Base-by-base conservation (phyloP, 805 yeast genomes). In the Hanseniaspora guilliermondii region DNA sequence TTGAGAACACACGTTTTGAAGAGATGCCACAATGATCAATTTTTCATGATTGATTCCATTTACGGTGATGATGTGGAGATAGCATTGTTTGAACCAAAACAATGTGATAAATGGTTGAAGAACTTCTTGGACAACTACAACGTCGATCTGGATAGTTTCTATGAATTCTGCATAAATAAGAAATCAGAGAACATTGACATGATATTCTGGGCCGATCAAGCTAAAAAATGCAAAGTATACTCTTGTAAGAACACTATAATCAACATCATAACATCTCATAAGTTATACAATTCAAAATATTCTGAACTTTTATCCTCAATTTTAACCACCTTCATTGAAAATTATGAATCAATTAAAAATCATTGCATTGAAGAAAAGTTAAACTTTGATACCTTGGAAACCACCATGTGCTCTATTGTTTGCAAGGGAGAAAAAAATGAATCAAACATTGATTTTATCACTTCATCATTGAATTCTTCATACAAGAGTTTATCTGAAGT, bases 131-230 rank as follows among this genome's bases (percentile, higher is more conserved):
- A 71, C 8, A 79, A 76, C 55, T 72, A 76, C 53, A 67, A 71
- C 21, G 65, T 80, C 58, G 88, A 82, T 59, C 67, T 68, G 35
- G 65, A 69, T 25, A 79, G 77, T 60, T 65, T 79, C 56, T 64
- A 73, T 53, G 56, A 68, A 58, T 65, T 75, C 30, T 61, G 76
- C 4, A 70, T 73, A 42, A 71, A 70, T 25, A 81, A 82, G 63
- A 77, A 75, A 60, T 79, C 76, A 42, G 83, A 82, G 16, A 75
- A 77, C 55, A 68, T 83, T 6, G 72, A 76, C 45, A 65, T 82
- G 53, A 76, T 88, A 0, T 85, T 82, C 59, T 73, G 87, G 61
- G 78, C 83, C 19, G 79, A 83, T 55, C 93, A 87, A 65, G 84
- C 86, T 62, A 64, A 71, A 38, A 60, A 69, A 8, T 69, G 75